These are phyloP conservation scores for Candida anglica DNA, from an alignment of 805 yeast genomes.

Conservation along the genomic window DNA sequence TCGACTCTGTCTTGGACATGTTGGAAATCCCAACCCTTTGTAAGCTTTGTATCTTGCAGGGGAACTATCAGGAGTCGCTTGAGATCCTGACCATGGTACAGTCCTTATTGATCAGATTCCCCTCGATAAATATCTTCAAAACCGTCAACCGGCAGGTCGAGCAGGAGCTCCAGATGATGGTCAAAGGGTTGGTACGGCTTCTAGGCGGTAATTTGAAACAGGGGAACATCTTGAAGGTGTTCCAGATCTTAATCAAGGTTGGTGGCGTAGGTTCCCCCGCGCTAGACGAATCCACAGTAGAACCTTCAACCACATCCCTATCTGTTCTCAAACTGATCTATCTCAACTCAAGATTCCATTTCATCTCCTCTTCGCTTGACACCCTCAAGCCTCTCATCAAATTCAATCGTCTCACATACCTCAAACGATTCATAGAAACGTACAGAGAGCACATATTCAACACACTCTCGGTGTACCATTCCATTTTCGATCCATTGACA, in stretches of 20 bases:
- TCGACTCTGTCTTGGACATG: constrained; percentile 71
- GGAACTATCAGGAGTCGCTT: constrained; percentile 85
- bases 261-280: too few relatives aligned
- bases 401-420: constrained; percentile 52
- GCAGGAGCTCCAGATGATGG: constrained; percentile 59
- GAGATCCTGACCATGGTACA: constrained; percentile 75
- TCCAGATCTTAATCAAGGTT: constrained; percentile 70
- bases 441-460: constrained; percentile 80
- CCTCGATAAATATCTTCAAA: constrained; percentile 50
- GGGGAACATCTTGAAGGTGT: constrained; percentile 71
- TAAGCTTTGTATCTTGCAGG: constrained; percentile 77
- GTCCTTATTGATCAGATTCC: constrained; percentile 66
- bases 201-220: constrained; percentile 75
- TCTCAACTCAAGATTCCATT: constrained; percentile 64
- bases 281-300: constrained; percentile 6
- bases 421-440: constrained; percentile 78
- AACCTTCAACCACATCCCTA: constrained; percentile 5
- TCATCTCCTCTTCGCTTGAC: constrained; percentile 58
- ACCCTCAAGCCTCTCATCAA: constrained; percentile 54
- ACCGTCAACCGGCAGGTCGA: constrained; percentile 50
- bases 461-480: constrained; percentile 61
- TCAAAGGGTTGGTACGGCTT: constrained; percentile 61
- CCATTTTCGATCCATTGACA: constrained; percentile 45
- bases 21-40: constrained; percentile 82
- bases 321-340: constrained; percentile 46